Evolutionary conservation across 805 yeast species (phyloP).

Genomic region (Yarrowia hollandica): DNA sequence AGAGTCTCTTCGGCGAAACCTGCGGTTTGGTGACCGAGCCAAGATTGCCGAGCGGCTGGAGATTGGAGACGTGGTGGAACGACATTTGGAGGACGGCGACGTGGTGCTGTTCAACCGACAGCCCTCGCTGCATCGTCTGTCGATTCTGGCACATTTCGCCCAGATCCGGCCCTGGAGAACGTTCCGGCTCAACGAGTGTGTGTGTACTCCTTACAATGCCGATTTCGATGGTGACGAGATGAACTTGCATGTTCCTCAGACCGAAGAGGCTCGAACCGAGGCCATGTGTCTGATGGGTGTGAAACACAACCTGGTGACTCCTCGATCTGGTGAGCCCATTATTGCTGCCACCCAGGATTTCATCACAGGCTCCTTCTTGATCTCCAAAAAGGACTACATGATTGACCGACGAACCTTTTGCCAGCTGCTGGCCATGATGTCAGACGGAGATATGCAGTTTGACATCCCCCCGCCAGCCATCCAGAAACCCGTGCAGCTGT

Average conservation of each 20-base stretch:
- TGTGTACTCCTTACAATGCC: conserved; percentile 98
- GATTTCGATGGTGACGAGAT: conserved; percentile 99
- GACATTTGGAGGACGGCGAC: conserved; percentile 97
- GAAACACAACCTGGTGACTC: conserved; percentile 89
- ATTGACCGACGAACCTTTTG: conserved; percentile 82
- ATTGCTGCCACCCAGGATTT: conserved; percentile 99
- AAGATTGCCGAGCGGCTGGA: conserved; percentile 73
- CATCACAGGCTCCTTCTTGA: conserved; percentile 91
- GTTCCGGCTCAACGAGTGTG: conserved; percentile 95
- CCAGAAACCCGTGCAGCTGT: conserved; percentile 79
- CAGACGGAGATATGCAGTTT: conserved; percentile 82
- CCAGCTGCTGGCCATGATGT: conserved; percentile 90
- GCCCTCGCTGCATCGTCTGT: conserved; percentile 93
- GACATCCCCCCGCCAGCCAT: conserved; percentile 96
- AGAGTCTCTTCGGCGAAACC: conserved; percentile 82
- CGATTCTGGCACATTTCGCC: conserved; percentile 93
- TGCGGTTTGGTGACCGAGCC: conserved; percentile 82
- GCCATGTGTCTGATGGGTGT: conserved; percentile 99
- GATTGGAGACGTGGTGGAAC: conserved; percentile 91
- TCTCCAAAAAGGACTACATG: conserved; percentile 90
- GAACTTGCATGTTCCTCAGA: conserved; percentile 98
- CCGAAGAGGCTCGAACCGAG: conserved; percentile 98
- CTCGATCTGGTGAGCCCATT: conserved; percentile 97
- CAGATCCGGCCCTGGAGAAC: conserved; percentile 98
- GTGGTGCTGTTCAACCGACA: conserved; percentile 94